A percentile compares a stretch with the other conserved stretches of the same genome.
These are phyloP conservation scores for Phytophthora pistaciae DNA, from an alignment of 352 stramenopile genomes.

Conservation along the genomic window DNA sequence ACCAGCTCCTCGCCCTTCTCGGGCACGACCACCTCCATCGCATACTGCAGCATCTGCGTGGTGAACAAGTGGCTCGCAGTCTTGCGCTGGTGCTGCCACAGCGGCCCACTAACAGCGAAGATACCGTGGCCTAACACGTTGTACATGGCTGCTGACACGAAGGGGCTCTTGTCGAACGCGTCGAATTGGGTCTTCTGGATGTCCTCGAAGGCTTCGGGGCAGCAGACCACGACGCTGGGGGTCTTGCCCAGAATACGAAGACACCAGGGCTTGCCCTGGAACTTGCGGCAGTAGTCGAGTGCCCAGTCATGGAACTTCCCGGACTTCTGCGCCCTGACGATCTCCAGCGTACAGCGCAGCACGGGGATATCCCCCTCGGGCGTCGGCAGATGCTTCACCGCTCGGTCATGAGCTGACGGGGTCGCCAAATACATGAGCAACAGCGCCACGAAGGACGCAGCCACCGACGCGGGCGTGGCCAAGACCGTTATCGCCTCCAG, in stretches of 20 bases:
- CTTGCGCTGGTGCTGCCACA: slow-evolving; percentile 86
- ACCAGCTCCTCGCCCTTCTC: slow-evolving; percentile 51
- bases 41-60: slow-evolving; percentile 61
- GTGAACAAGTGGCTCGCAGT: slow-evolving; percentile 93
- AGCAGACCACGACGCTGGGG: slow-evolving; percentile 55
- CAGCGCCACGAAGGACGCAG: slow-evolving; percentile 26
- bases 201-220: slow-evolving; percentile 60
- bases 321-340: slow-evolving; percentile 47
- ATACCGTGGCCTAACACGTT: slow-evolving; percentile 88
- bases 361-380: slow-evolving; percentile 47
- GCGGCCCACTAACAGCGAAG: slow-evolving; percentile 69
- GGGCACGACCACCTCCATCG: slow-evolving; percentile 61
- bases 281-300: slow-evolving; percentile 51
- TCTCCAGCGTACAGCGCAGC: slow-evolving; percentile 63
- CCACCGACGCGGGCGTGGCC: slow-evolving; percentile 25
- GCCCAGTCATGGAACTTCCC: slow-evolving; percentile 40
- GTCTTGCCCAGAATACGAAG: slow-evolving; percentile 43
- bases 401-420: slow-evolving; percentile 35
- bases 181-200: slow-evolving; percentile 79
- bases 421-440: slow-evolving; percentile 43
- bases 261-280: slow-evolving; percentile 54
- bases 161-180: slow-evolving; percentile 74
- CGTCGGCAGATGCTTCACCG: slow-evolving; percentile 44
- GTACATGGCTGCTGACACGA: slow-evolving; percentile 43
- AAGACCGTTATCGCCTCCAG: slow-evolving; percentile 18